phyloP scores from a whole-genome alignment of 306 rosid species.

The Castanea sativa region DNA sequence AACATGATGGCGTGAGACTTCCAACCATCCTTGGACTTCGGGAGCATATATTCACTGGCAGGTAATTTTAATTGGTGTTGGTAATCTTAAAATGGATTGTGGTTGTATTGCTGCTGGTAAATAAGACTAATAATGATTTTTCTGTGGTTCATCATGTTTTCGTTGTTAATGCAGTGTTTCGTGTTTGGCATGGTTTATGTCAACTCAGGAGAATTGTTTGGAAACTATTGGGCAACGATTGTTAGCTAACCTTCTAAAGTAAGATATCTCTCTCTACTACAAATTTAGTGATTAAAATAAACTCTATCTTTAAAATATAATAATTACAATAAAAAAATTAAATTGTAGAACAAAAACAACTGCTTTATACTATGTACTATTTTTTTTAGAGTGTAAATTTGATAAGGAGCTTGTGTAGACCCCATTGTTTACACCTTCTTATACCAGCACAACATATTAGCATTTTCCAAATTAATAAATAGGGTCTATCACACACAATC shows the following conservation, averaged over 20 bases:
- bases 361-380: too few relatives aligned
- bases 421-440: too few relatives aligned
- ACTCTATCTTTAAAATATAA: neutral
- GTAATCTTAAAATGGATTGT: neutral
- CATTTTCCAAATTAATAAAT: too few relatives aligned
- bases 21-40: constrained; percentile 94
- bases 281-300: neutral
- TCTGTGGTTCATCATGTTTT: too few relatives aligned
- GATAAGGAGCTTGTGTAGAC: too few relatives aligned
- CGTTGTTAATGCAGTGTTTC: constrained; percentile 68
- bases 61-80: constrained; percentile 36
- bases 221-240: constrained; percentile 97
- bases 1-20: constrained; percentile 80
- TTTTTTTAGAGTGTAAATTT: too few relatives aligned
- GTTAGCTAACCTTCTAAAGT: constrained; percentile 91
- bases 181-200: constrained; percentile 99
- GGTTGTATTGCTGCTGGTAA: too few relatives aligned
- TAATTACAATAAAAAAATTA: too few relatives aligned
- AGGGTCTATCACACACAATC: too few relatives aligned
- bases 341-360: too few relatives aligned
- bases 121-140: too few relatives aligned
- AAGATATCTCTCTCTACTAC: constrained; percentile 26
- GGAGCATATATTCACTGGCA: constrained; percentile 97
- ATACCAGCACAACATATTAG: too few relatives aligned
- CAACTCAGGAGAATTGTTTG: constrained; percentile 98